Evolutionary conservation across 2,329 filamentous ascomycete genomes (phyloP), one percentile per base, ranked within the genome.

Genomic region (Ambrosiella xylebori): DNA sequence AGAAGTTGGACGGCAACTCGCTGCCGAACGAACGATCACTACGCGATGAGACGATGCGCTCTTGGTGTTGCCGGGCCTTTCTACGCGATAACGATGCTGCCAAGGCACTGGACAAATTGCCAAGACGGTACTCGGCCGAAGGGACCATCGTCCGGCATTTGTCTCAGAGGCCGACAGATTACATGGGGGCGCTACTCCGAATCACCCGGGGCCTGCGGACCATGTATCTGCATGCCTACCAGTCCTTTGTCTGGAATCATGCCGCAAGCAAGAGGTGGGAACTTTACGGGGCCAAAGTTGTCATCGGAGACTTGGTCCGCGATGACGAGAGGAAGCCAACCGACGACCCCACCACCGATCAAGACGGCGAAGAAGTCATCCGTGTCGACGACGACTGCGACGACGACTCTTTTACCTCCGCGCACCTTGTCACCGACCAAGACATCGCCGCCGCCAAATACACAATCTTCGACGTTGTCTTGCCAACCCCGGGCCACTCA

Each of bases 211-310:
- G 86, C 54, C 75, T 97, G 64, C 81, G 89, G 49, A 80, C 88
- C 60, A 96, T 98, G 86, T 98, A 97, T 67, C 84, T 95, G 13
- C 93, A 98, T 68, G 91, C 93, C 4, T 97, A 96, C 70, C 93
- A 98, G 69, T 95, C 87, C 5, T 79, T 89, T 41, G 83, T 98
- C 7, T 98, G 91, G 91, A 98, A 98, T 71, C 80, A 82, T 63
- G 86, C 82, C 11, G 87, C 82, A 1, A 88, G 86, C 63, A 81
- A 85, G 64, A 85, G 93, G 52, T 95, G 88, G 85, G 79, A 82
- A 47, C 72, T 80, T 2, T 85, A 85, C 66, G 89, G 90, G 55
- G 70, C 76, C 60, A 77, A 76, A 57, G 87, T 96, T 13, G 77
- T 95, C 12, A 80, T 85, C 64, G 93, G 93, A 38, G 93, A 98